A percentile compares a stretch with the other conserved stretches of the same genome.
These are phyloP conservation scores for Ajuga chamaepitys DNA, from an alignment of 257 asterid species.

Conservation along the genomic window DNA sequence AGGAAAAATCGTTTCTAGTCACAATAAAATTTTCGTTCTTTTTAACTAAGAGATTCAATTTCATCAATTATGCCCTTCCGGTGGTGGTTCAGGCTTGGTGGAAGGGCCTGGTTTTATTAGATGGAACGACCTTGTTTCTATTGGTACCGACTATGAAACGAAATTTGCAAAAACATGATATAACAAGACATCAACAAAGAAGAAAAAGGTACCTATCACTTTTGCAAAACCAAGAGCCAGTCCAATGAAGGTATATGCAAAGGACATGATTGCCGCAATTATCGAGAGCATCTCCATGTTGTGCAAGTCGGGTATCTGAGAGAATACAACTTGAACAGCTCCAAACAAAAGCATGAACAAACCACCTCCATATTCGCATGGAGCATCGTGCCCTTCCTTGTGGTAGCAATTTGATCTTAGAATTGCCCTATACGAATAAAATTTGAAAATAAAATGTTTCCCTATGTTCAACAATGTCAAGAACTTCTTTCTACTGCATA, in stretches of 20 bases:
- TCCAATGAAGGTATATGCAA: slow-evolving; percentile 49
- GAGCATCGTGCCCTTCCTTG: slow-evolving; percentile 44
- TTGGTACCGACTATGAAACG: no score
- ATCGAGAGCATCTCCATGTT: slow-evolving; percentile 46
- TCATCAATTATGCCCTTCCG: no score
- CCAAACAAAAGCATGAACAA: slow-evolving; percentile 44
- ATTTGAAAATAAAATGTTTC: background rate
- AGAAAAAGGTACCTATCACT: slow-evolving; percentile 29
- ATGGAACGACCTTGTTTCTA: no score
- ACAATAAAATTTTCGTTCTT: no score
- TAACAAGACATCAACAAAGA: background rate
- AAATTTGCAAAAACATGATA: background rate
- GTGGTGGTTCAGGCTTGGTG: no score
- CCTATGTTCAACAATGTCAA: no score
- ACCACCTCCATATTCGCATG: slow-evolving; percentile 39
- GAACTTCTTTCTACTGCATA: no score
- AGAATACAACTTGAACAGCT: slow-evolving; percentile 36
- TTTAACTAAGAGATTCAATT: no score
- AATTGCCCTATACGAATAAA: slow-evolving; percentile 40
- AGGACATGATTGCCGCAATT: slow-evolving; percentile 51
- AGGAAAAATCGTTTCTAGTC: no score
- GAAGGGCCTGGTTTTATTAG: no score
- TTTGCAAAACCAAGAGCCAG: slow-evolving; percentile 41
- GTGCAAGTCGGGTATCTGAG: slow-evolving; percentile 57
- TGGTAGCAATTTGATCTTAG: slow-evolving; percentile 56